phyloP scores from a whole-genome alignment of 1,284 basidiomycete genomes.

The Ceratobasidium theobromae region DNA sequence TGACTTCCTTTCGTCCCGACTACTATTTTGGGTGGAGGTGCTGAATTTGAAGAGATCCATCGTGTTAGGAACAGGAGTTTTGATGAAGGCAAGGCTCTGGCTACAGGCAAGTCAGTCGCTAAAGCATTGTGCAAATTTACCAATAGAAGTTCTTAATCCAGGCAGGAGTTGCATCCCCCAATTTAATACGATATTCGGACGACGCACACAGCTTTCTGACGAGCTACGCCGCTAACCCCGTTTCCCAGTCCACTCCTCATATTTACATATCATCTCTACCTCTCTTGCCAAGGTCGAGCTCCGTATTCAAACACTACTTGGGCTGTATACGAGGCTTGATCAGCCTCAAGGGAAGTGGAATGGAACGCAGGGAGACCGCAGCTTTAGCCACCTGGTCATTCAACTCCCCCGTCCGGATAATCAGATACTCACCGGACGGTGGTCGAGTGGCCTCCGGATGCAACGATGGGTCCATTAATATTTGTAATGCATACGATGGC shows the following conservation, averaged over 20 bases:
- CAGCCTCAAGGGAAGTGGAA: neutral
- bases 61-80: neutral
- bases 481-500: too few species aligned
- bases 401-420: neutral
- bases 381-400: neutral
- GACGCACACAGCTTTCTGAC: too few species aligned
- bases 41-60: neutral
- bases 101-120: neutral
- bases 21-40: too few species aligned
- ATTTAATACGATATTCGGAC: neutral
- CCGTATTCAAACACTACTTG: neutral
- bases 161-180: neutral
- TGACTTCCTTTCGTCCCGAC: neutral
- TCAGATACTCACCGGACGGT: neutral
- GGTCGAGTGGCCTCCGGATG: constrained; percentile 41
- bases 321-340: neutral
- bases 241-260: neutral
- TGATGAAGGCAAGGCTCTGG: neutral
- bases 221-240: neutral
- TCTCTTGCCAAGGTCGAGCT: neutral
- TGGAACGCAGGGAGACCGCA: neutral
- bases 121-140: neutral
- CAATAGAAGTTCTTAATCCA: neutral
- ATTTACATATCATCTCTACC: neutral
- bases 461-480: constrained; percentile 42